Base-by-base conservation (phyloP, 495 filamentous ascomycete species). In the Oleoguttula mirabilis region DNA sequence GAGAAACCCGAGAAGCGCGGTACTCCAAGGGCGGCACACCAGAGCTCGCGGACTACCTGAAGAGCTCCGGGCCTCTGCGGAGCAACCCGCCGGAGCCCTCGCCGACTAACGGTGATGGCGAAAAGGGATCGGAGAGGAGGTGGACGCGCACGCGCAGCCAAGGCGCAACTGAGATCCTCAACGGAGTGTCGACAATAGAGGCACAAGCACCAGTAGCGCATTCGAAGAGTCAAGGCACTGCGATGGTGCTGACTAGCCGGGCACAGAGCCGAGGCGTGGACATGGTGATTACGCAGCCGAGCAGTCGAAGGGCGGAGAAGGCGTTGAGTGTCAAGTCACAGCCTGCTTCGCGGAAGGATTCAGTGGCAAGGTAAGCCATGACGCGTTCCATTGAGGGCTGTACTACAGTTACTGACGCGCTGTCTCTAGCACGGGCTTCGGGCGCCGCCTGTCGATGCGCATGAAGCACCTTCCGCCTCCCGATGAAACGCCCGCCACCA, bases 381-480 rank as follows among this genome's bases (percentile, higher is more conserved):
- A 4, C 28, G 6, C 20, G 14, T 43, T 17, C 10, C n/a, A 35
- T 35, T 11, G 5, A 11, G 5, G 27, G 5, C 8, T 35, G 4
- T 5, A 14, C 6, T 32, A 7, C 17, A 43, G 21, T 25, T 39
- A 17, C 21, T 20, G 7, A 21, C 11, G 23, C 17, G 5, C 6
- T 17, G 7, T n/a, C 22, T 20, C 11, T 35, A 44, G 47, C 19
- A 39, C 41, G 12, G 47, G 40, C 17, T 50, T 50, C 32, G 35
- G 35, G 4, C 47, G 41, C 34, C 47, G 42, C 37, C 22, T 51
- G 23, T 51, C 47, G 3, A 36, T 28, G n/a, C 47, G 47, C 22
- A 43, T 50, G 33, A 50, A 50, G 25, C 39, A 50, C 23, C 16
- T 50, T 10, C 19, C 41, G 11, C 10, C 36, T 23, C 21, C 36